Conservation (phyloP, 1,284 basidiomycete genomes). For the Schizopora paradoxa region DNA sequence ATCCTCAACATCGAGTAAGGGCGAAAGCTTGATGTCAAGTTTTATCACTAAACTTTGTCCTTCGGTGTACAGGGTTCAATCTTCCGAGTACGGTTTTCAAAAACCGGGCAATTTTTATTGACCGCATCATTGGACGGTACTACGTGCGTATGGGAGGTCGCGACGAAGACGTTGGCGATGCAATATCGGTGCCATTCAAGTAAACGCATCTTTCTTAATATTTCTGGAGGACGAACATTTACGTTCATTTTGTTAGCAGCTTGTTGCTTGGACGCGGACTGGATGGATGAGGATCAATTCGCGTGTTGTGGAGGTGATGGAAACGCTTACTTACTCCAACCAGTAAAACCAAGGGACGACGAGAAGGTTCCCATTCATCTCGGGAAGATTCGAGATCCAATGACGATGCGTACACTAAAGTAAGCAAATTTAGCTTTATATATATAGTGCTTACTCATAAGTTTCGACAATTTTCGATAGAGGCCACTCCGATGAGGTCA, state of each 20-base stretch:
- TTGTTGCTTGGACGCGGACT: constrained; percentile 77
- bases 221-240: not conserved
- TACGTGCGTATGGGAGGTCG: constrained; percentile 73
- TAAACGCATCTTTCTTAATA: constrained; percentile 33
- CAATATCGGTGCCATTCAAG: constrained; percentile 65
- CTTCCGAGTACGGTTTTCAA: constrained; percentile 70
- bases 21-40: constrained; percentile 1
- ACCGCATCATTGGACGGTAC: constrained; percentile 72
- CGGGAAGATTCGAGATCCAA: constrained; percentile 44
- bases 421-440: constrained; percentile 28
- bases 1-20: constrained; percentile 59
- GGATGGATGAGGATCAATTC: constrained; percentile 69
- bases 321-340: too few species aligned
- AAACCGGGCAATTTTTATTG: constrained; percentile 59
- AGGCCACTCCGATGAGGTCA: constrained; percentile 74
- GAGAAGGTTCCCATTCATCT: constrained; percentile 60
- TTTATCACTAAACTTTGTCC: constrained; percentile 23
- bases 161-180: constrained; percentile 50
- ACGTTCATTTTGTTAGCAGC: constrained; percentile 32
- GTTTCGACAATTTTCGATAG: constrained; percentile 30
- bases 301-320: constrained; percentile 71
- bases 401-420: constrained; percentile 53
- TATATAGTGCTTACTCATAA: not conserved
- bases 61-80: constrained; percentile 58
- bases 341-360: too few species aligned